Conservation (phyloP, 1,284 basidiomycete species). For the Apiotrichum sp. region DNA sequence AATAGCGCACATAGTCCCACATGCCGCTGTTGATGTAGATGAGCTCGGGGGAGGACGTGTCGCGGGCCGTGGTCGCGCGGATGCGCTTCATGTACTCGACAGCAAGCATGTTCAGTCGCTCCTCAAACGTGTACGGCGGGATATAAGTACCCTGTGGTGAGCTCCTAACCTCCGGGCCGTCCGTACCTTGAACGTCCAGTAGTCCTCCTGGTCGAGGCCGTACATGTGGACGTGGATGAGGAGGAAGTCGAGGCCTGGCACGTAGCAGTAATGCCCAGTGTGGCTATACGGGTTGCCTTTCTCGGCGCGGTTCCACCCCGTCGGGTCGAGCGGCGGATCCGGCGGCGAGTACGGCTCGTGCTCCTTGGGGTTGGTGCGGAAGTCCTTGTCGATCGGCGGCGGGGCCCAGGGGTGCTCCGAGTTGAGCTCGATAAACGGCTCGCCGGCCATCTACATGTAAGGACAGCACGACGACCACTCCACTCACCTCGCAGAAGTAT, state of each 20-base stretch:
- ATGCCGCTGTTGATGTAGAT: slow-evolving; percentile 14
- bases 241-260: slow-evolving; percentile 18
- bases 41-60: slow-evolving; percentile 12
- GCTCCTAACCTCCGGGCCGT: background rate
- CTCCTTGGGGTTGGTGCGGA: background rate
- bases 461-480: too few relatives aligned
- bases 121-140: slow-evolving; percentile 19
- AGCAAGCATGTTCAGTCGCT: slow-evolving; percentile 9
- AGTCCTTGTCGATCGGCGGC: background rate
- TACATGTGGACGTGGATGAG: slow-evolving; percentile 13
- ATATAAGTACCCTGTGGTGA: background rate
- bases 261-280: slow-evolving; percentile 14
- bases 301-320: background rate
- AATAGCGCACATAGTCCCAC: slow-evolving; percentile 18
- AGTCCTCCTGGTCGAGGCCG: slow-evolving; percentile 18
- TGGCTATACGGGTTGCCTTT: background rate
- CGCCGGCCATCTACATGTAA: slow-evolving; percentile 14
- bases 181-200: slow-evolving; percentile 14
- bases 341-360: background rate
- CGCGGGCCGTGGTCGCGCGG: background rate
- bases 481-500: slow-evolving; percentile 18
- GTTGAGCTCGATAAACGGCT: slow-evolving; percentile 11
- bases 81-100: slow-evolving; percentile 7
- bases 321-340: background rate
- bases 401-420: slow-evolving; percentile 17